Percentiles rank a stretch among this genome's conserved stretches.
These are phyloP conservation scores for Phytophthora fragariae DNA, from an alignment of 352 stramenopile species.

Conservation along the genomic window DNA sequence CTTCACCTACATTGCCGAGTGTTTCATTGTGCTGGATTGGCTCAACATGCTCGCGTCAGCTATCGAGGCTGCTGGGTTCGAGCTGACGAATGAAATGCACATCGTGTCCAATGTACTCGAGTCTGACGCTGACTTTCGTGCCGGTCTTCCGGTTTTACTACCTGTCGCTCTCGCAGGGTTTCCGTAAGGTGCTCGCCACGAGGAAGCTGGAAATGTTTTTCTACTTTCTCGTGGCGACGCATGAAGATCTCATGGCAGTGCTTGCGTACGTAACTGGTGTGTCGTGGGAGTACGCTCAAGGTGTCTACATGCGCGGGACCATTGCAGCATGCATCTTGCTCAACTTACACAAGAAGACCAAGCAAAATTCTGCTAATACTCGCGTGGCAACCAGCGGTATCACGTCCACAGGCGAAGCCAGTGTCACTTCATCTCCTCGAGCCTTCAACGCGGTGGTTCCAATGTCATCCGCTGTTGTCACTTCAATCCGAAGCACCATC, in stretches of 20 bases:
- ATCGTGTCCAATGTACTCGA: conserved; percentile 22
- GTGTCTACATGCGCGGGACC: neutral
- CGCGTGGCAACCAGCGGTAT: neutral
- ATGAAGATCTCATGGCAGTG: conserved; percentile 19
- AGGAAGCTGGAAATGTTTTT: conserved; percentile 30
- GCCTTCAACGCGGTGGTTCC: neutral
- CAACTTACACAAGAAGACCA: conserved; percentile 25
- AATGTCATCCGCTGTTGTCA: neutral
- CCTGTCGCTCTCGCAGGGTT: conserved; percentile 7
- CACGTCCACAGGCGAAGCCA: neutral
- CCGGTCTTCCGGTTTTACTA: conserved; percentile 34
- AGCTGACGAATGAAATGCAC: conserved; percentile 15
- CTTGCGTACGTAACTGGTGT: conserved; percentile 10
- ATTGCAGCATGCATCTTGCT: conserved; percentile 24
- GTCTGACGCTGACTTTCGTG: conserved; percentile 20
- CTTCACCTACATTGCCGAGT: conserved; percentile 23
- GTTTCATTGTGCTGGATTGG: conserved; percentile 22
- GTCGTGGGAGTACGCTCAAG: conserved; percentile 29
- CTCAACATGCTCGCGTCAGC: conserved; percentile 1
- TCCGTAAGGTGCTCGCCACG: conserved; percentile 1
- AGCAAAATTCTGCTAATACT: neutral
- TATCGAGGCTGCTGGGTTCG: conserved; percentile 2
- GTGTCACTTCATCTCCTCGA: neutral
- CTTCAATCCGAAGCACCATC: neutral
- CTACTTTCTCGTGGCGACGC: conserved; percentile 29